These are phyloP conservation scores for Calycina herbarum DNA, from an alignment of 2,329 filamentous ascomycete species.

Conservation along the genomic window DNA sequence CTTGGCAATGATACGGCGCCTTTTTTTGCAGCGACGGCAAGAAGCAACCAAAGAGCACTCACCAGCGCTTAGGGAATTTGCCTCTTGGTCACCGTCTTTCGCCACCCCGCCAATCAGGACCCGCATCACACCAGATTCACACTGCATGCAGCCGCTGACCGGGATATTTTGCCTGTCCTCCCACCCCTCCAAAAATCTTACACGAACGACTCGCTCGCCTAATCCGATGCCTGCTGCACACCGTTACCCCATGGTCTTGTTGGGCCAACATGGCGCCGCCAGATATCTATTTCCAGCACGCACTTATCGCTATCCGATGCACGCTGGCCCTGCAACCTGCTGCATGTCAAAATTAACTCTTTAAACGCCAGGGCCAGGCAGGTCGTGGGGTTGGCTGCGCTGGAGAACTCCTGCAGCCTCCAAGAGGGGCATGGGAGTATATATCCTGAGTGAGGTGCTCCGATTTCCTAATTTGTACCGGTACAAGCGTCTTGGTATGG, in stretches of 20 bases:
- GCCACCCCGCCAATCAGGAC: conserved; percentile 17
- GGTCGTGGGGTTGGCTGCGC: conserved; percentile 11
- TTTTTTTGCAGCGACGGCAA: neutral
- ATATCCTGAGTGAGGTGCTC: conserved; percentile 15
- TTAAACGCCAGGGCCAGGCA: conserved; percentile 21
- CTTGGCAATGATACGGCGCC: neutral
- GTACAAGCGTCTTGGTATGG: conserved; percentile 15
- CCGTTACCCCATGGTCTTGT: neutral
- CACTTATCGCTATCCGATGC: conserved; percentile 25
- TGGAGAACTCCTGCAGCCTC: conserved; percentile 7
- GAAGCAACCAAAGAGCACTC: neutral
- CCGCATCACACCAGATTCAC: conserved; percentile 24
- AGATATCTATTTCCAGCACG: conserved; percentile 27
- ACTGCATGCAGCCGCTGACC: conserved; percentile 26
- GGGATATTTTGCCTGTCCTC: conserved; percentile 14
- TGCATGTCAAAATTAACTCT: conserved; percentile 22
- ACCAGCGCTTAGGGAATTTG: neutral
- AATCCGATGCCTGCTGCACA: neutral
- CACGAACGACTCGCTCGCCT: conserved; percentile 18
- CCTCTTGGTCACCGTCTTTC: conserved; percentile 1
- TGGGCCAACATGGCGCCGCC: conserved; percentile 1
- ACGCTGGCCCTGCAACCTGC: neutral
- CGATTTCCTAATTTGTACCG: conserved; percentile 9
- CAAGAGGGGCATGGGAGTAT: conserved; percentile 11
- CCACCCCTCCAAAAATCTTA: neutral